Base-by-base conservation (phyloP, 1,284 basidiomycete genomes). In the Entoloma clypeatum region DNA sequence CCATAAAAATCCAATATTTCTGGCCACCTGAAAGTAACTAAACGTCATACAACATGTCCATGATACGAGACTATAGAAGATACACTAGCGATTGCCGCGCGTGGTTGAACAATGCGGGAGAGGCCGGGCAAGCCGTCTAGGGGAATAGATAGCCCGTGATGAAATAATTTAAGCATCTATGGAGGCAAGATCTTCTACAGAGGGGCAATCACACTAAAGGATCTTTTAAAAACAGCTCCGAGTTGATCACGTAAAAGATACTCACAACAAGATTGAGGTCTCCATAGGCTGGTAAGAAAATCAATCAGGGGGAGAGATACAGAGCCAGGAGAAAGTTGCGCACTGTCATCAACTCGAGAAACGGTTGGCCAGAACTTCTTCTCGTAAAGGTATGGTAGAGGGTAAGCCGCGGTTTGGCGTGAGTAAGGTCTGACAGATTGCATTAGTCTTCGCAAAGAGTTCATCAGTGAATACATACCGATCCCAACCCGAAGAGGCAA, bases 281-380 rank as follows among this genome's bases (percentile, higher is more conserved):
- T 33, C 89, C 89, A 56, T 85, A 91, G 5, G 85, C 84, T 86
- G 16, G 40, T 11, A 30, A 43, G 16, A 35, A 5, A 24, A 8
- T 39, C 34, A 23, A 30, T 41, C 5, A n/a, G 19, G 11, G 18
- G 23, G n/a, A 23, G 49, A 8, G 44, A 31, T 30, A 33, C 19
- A 14, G 26, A 44, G 29, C 29, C 24, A 32, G n/a, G 34, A 10
- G 18, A 13, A 2, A 30, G 26, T 9, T 14, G 16, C 80, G 59
- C 57, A 90, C 86, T 86, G 69, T 97, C 93, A 59, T 96, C 92
- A 39, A 97, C 77, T 41, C 93, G 76, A 8, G 86, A 85, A 34
- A 94, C 88, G 7, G 85, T 77, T 2, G 93, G 92, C 93, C 93
- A 96, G 68, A 96, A 94, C 67, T 97, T 97, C 71, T 77, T 86